Conservation (phyloP, 2,329 filamentous ascomycete genomes). For the Phyllosticta citribraziliensis region DNA sequence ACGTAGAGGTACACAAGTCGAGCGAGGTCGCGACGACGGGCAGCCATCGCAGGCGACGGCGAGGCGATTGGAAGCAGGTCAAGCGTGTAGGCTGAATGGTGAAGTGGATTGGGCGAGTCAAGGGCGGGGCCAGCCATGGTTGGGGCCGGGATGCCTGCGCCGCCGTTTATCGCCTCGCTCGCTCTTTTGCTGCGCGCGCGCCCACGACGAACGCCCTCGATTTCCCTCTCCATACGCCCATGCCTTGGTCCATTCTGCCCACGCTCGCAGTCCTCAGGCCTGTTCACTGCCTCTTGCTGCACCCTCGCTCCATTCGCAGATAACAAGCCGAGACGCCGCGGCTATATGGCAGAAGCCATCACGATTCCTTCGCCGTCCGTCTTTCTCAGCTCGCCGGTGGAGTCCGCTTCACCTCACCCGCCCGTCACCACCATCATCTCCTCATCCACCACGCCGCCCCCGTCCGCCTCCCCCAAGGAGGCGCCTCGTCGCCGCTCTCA, state of each 20-base stretch:
- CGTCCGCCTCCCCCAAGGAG: constrained; percentile 17
- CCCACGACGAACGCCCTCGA: background rate
- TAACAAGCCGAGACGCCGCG: constrained; percentile 5
- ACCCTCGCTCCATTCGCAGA: constrained; percentile 6
- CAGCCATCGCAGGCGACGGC: no score
- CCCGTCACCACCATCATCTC: constrained; percentile 19
- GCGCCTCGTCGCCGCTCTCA: constrained; percentile 12
- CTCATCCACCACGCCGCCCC: constrained; percentile 12
- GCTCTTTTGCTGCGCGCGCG: background rate
- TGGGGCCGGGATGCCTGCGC: background rate
- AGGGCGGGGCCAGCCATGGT: background rate
- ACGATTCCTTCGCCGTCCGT: constrained; percentile 51
- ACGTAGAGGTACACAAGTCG: background rate
- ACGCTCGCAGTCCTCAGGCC: constrained; percentile 8
- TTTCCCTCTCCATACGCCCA: background rate
- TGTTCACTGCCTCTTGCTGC: constrained; percentile 8
- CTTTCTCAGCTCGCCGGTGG: constrained; percentile 34
- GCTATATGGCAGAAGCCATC: constrained; percentile 44
- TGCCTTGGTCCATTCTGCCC: constrained; percentile 10
- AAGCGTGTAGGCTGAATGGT: background rate
- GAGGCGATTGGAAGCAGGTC: background rate
- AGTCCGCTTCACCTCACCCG: constrained; percentile 9
- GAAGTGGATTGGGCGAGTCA: background rate
- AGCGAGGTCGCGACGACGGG: background rate
- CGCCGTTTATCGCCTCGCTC: background rate